Conservation (phyloP, 345 rosid species). For the Eutrema heterophyllum region DNA sequence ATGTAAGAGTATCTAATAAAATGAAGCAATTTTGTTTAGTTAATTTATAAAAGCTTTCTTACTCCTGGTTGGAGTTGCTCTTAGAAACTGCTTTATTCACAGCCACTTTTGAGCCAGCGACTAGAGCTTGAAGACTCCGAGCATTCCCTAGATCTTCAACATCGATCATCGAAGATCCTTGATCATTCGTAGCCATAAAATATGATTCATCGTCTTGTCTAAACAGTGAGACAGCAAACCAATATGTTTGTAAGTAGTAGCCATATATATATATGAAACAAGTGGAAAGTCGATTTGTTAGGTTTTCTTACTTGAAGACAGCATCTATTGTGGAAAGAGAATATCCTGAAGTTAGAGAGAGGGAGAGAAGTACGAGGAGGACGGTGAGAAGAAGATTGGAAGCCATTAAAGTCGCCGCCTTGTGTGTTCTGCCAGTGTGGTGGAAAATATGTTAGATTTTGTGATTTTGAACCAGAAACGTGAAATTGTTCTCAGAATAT, state of each 20-base stretch:
- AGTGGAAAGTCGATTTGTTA: not conserved
- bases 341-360: not conserved
- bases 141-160: not conserved
- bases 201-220: slow-evolving; percentile 17
- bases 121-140: slow-evolving; percentile 2
- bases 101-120: not conserved
- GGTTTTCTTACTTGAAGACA: slow-evolving; percentile 7
- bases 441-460: too few relatives aligned
- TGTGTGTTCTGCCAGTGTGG: slow-evolving; percentile 3
- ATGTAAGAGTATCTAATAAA: not conserved
- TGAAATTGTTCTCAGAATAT: too few relatives aligned
- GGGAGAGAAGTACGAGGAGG: slow-evolving; percentile 2
- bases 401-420: not conserved
- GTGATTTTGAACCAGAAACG: too few relatives aligned
- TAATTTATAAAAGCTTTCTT: not conserved
- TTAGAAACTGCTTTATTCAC: not conserved
- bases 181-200: not conserved
- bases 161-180: not conserved
- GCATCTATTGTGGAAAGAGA: not conserved
- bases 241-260: not conserved
- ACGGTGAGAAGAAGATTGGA: not conserved
- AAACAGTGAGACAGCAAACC: not conserved
- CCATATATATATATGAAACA: not conserved
- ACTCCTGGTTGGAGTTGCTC: not conserved
- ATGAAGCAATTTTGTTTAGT: not conserved